phyloP scores from a whole-genome alignment of 305 asterid species.

The Fraxinus platypoda region DNA sequence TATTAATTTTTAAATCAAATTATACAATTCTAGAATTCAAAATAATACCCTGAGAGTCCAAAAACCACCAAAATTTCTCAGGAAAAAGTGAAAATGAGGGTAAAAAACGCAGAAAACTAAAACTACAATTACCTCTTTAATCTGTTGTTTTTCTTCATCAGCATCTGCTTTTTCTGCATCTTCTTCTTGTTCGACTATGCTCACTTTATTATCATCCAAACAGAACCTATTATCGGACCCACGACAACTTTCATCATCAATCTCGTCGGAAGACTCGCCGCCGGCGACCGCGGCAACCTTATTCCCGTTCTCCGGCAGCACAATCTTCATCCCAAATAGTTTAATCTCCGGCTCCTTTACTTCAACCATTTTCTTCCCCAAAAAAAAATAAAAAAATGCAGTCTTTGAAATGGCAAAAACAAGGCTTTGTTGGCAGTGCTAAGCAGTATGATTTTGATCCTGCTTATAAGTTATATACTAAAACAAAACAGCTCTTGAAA shows the following conservation, averaged over 20 bases:
- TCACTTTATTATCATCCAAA: conserved; percentile 8
- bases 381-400: not conserved
- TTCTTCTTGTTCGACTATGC: conserved; percentile 17
- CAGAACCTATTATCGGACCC: conserved; percentile 25
- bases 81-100: not conserved
- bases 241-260: conserved; percentile 5
- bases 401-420: not conserved
- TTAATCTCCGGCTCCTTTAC: conserved; percentile 38
- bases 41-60: not conserved
- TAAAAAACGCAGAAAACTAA: not conserved
- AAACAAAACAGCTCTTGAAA: not conserved
- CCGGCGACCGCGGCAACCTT: not conserved
- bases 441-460: conserved; percentile 34
- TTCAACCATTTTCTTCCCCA: conserved; percentile 19
- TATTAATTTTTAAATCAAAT: not conserved
- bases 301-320: conserved; percentile 30
- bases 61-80: not conserved
- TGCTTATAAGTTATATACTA: conserved; percentile 10
- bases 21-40: not conserved
- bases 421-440: conserved; percentile 37
- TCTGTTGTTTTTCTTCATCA: not conserved
- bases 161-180: not conserved
- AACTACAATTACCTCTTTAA: not conserved
- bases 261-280: conserved; percentile 13
- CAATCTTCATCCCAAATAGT: conserved; percentile 47